phyloP scores from a whole-genome alignment of 2,329 filamentous ascomycete genomes.

The Hypoxylon sp. region DNA sequence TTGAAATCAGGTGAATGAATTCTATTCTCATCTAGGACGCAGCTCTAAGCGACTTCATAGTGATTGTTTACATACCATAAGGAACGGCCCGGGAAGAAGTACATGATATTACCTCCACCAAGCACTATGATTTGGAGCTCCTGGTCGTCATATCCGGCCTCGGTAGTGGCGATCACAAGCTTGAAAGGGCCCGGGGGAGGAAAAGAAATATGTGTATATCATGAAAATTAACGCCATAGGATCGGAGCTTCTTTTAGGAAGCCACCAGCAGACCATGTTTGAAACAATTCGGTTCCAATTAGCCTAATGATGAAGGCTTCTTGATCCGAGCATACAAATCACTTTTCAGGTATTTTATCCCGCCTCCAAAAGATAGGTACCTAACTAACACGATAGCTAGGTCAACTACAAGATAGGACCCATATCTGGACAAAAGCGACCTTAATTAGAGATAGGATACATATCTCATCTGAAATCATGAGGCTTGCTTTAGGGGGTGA shows the following conservation, averaged over 20 bases:
- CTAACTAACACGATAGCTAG: background rate
- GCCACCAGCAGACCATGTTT: background rate
- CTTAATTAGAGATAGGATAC: background rate
- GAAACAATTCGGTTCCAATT: background rate
- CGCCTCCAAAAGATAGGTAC: background rate
- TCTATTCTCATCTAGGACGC: background rate
- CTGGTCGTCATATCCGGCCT: background rate
- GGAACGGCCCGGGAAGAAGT: background rate
- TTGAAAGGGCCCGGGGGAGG: background rate
- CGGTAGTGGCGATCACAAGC: background rate
- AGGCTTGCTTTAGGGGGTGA: background rate
- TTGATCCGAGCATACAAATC: background rate
- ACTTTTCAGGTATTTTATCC: background rate
- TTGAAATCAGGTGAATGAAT: background rate
- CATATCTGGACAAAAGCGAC: background rate
- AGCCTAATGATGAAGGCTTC: background rate
- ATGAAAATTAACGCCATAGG: conserved; percentile 1
- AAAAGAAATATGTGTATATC: background rate
- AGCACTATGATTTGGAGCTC: background rate
- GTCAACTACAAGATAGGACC: background rate
- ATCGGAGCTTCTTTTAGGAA: background rate
- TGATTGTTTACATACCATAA: background rate
- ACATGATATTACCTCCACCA: conserved; percentile 5
- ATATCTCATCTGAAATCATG: background rate
- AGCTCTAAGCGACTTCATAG: background rate